These are phyloP conservation scores for Alnus rubra DNA, from an alignment of 306 rosid species.

Conservation along the genomic window DNA sequence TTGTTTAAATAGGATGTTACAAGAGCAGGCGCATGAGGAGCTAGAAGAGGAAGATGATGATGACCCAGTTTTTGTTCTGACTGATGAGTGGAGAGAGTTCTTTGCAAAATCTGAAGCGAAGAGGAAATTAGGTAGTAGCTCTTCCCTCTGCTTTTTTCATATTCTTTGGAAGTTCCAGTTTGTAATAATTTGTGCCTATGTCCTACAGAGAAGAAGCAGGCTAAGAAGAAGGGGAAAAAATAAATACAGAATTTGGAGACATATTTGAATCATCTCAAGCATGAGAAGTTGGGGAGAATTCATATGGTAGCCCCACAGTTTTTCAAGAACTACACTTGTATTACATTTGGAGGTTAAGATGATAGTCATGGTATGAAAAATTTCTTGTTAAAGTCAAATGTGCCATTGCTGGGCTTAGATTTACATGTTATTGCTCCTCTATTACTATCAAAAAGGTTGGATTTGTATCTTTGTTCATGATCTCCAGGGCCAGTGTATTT, in stretches of 20 bases:
- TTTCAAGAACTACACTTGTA: not conserved
- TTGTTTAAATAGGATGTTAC: constrained; percentile 44
- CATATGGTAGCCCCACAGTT: not conserved
- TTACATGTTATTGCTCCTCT: not conserved
- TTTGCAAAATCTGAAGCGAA: constrained; percentile 74
- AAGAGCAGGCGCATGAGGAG: constrained; percentile 39
- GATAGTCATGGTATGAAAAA: not conserved
- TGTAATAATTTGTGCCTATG: constrained; percentile 5
- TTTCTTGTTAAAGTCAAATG: not conserved
- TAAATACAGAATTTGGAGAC: constrained; percentile 1
- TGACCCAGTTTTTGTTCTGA: constrained; percentile 67
- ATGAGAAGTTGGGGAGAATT: not conserved
- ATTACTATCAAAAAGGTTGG: not conserved
- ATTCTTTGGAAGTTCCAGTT: not conserved
- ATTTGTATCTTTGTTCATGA: not conserved
- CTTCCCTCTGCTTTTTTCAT: not conserved
- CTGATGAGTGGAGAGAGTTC: constrained; percentile 81
- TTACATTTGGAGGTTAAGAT: not conserved
- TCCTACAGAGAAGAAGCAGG: constrained; percentile 56
- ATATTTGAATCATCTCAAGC: not conserved
- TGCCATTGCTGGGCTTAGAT: not conserved
- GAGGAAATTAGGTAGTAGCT: constrained; percentile 54
- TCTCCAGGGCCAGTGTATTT: not conserved
- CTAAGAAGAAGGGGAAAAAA: constrained; percentile 54
- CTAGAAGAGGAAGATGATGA: constrained; percentile 60